Conservation (phyloP, 2,329 filamentous ascomycete genomes). For the Fusarium sp. region DNA sequence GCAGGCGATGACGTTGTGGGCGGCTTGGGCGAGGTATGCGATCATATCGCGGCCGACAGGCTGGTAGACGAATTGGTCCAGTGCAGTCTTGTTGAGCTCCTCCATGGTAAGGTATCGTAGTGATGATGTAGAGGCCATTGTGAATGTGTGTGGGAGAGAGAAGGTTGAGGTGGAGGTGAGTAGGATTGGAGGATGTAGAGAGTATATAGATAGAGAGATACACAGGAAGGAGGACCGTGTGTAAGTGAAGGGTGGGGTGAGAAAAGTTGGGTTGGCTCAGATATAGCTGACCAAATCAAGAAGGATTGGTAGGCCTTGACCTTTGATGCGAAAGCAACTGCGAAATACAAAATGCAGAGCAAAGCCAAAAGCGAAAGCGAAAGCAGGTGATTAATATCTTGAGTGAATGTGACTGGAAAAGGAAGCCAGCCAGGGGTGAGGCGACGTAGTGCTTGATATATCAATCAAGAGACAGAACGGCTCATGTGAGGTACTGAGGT, state of each 20-base stretch:
- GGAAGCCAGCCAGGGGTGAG: conserved; percentile 34
- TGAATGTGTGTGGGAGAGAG: conserved; percentile 17
- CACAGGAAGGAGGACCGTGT: conserved; percentile 27
- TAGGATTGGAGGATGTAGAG: conserved; percentile 9
- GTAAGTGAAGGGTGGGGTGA: conserved; percentile 35
- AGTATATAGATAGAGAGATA: conserved; percentile 23
- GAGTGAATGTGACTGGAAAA: conserved; percentile 39
- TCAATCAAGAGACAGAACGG: conserved; percentile 45
- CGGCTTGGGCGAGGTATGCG: conserved; percentile 77
- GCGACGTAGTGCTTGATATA: conserved; percentile 45
- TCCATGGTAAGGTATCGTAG: conserved; percentile 58
- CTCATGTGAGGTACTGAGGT: conserved; percentile 47
- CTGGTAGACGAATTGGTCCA: conserved; percentile 83
- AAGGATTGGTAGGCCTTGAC: conserved; percentile 16
- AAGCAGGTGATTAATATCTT: conserved; percentile 32
- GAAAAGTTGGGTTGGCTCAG: not conserved
- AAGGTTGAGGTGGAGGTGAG: conserved; percentile 22
- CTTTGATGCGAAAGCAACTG: conserved; percentile 17
- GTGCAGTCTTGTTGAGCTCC: conserved; percentile 76
- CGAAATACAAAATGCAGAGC: not conserved
- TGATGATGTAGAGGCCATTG: conserved; percentile 51
- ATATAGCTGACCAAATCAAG: conserved; percentile 5
- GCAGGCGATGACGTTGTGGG: conserved; percentile 82
- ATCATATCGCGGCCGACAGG: conserved; percentile 83
- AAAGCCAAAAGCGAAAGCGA: conserved; percentile 14